A percentile compares a stretch with the other conserved stretches of the same genome.
phyloP scores from a whole-genome alignment of 306 rosid species.

The Corylus americana region DNA sequence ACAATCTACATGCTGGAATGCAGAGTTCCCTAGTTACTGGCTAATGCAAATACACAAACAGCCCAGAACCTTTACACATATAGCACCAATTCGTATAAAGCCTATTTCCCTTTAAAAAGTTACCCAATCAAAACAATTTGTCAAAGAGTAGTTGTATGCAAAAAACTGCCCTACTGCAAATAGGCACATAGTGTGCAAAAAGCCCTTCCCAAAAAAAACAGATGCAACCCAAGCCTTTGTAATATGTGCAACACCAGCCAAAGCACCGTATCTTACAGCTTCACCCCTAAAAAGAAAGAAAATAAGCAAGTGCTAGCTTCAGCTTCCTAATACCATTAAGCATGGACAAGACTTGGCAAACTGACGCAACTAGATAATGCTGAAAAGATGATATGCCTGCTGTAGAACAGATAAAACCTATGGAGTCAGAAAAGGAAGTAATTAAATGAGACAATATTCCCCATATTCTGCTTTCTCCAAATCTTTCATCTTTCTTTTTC shows the following conservation, averaged over 20 bases:
- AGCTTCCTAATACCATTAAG: too few relatives aligned
- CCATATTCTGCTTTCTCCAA: too few relatives aligned
- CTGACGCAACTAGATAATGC: too few relatives aligned
- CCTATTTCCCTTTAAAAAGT: neutral
- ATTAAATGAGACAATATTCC: too few relatives aligned
- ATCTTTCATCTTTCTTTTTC: too few relatives aligned
- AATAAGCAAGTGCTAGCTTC: too few relatives aligned
- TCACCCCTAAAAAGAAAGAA: too few relatives aligned
- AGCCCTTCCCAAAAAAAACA: neutral
- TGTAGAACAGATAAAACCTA: too few relatives aligned
- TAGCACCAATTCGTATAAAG: neutral
- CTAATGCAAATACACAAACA: neutral
- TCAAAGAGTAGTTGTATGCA: neutral
- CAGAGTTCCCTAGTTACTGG: neutral
- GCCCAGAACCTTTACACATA: neutral
- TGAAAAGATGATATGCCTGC: too few relatives aligned
- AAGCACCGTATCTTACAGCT: neutral
- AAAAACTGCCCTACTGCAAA: neutral
- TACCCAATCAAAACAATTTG: neutral
- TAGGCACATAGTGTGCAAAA: neutral
- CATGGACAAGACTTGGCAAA: too few relatives aligned
- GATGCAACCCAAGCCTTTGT: too few relatives aligned
- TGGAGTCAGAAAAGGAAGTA: too few relatives aligned
- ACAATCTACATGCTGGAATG: neutral
- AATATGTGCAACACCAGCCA: neutral